Percentiles rank a stretch among this genome's conserved stretches.
These are phyloP conservation scores for Epichloe brachyelytri DNA, from an alignment of 2,329 filamentous ascomycete species.

Conservation along the genomic window DNA sequence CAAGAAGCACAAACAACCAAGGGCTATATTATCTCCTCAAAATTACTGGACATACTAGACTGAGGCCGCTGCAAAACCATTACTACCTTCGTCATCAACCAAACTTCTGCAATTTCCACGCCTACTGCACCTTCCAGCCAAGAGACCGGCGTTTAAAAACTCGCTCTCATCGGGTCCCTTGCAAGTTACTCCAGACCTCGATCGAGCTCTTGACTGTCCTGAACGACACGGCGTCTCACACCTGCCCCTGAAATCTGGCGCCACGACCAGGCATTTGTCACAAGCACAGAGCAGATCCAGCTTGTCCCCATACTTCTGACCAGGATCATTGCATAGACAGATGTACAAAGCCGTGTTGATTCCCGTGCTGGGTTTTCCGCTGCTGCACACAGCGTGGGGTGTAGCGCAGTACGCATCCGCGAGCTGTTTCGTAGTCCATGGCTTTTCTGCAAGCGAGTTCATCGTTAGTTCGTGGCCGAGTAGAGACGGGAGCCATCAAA, in stretches of 20 bases:
- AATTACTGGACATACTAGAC: too few relatives aligned
- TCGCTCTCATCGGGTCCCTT: too few relatives aligned
- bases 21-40: too few relatives aligned
- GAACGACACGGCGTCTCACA: constrained; percentile 24
- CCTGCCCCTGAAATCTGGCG: constrained; percentile 26
- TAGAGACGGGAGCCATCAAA: too few relatives aligned
- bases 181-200: background rate
- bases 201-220: constrained; percentile 6
- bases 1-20: too few relatives aligned
- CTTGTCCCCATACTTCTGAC: constrained; percentile 20
- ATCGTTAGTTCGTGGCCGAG: too few relatives aligned
- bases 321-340: constrained; percentile 22
- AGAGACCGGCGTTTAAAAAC: too few relatives aligned
- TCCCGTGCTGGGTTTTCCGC: constrained; percentile 17
- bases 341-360: constrained; percentile 23
- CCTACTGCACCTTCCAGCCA: too few relatives aligned
- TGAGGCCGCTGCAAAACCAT: too few relatives aligned
- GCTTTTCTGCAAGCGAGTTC: constrained; percentile 14
- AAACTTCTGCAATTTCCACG: too few relatives aligned
- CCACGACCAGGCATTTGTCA: constrained; percentile 25
- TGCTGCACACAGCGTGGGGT: constrained; percentile 20
- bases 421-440: constrained; percentile 22
- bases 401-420: constrained; percentile 24
- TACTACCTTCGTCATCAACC: too few relatives aligned
- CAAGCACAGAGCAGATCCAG: constrained; percentile 27